Evolutionary conservation across 495 filamentous ascomycete species (phyloP), one percentile per base, ranked within the genome.

Genomic region (Penicillium subrubescens): DNA sequence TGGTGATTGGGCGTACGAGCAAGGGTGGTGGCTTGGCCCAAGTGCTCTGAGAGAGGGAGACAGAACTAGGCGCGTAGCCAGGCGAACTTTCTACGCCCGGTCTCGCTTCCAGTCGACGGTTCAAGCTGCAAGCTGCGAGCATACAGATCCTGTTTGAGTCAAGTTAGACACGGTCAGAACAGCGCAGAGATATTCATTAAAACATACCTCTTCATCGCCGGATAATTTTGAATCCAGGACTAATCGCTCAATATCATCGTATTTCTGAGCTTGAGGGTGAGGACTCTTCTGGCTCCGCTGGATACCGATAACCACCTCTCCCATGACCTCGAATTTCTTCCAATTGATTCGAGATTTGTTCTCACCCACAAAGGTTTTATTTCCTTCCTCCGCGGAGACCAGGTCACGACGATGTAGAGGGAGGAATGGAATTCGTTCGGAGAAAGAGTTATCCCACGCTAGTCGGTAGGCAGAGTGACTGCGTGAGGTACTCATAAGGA

Each of bases 271-370:
- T 61, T 89, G 86, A 60, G 86, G 84, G 70, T 97, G 97, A 17
- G 94, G 90, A 46, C 86, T 89, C 37, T 89, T 89, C 78, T 97
- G 95, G 73, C 93, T 96, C 75, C 87, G 88, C 82, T 96, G 93
- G 41, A 99, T 90, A 5, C 91, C 90, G 57, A 96, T 83, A 56
- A 99, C 84, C 27, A 97, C 90, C 62, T 97, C 94, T 5, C 93
- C 92, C 79, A 98, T 89, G 21, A 99, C 90, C 79, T 98, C 93
- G 67, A 98, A 98, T 71, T 99, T 99, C 79, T 90, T 93, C 95
- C 95, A 99, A 72, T 97, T 98, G 71, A 99, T 92, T 44, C 91
- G 83, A 61, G 90, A 88, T 61, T 90, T 87, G 56, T 78, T 82
- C 25, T 90, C 85, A 23, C 88, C 89, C 11, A 97, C 81, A 71